Conservation (phyloP, 176 grass and related monocot genomes). For the Cocos nucifera region DNA sequence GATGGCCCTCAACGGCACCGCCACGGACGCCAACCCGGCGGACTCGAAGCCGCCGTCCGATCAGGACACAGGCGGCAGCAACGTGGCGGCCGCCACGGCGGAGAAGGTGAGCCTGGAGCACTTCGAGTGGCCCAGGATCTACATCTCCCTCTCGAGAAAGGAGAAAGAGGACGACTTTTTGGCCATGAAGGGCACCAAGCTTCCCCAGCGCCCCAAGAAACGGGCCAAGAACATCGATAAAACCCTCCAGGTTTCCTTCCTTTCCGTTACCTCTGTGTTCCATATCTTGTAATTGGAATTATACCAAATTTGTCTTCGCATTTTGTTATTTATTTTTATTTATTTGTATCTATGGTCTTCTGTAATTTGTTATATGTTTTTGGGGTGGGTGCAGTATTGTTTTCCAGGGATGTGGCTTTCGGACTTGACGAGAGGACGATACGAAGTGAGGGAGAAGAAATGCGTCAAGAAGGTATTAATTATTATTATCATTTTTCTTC, state of each 20-base stretch:
- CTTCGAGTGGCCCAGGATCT: slow-evolving; percentile 57
- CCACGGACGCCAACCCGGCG: slow-evolving; percentile 30
- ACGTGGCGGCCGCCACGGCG: slow-evolving; percentile 20
- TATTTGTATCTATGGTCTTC: not conserved
- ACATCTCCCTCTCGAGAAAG: slow-evolving; percentile 53
- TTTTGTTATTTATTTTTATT: not conserved
- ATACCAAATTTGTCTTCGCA: no score
- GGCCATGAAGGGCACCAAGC: slow-evolving; percentile 68
- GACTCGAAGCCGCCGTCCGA: slow-evolving; percentile 29
- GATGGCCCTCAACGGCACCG: slow-evolving; percentile 5
- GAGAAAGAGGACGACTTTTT: slow-evolving; percentile 84
- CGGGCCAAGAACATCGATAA: slow-evolving; percentile 56
- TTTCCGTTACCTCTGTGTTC: not conserved
- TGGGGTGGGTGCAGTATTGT: slow-evolving; percentile 24
- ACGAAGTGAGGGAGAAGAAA: slow-evolving; percentile 85
- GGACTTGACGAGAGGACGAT: slow-evolving; percentile 59
- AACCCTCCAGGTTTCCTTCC: slow-evolving; percentile 32
- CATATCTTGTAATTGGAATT: no score
- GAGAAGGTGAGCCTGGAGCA: slow-evolving; percentile 35
- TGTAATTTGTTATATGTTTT: slow-evolving; percentile 2
- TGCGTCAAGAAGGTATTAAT: slow-evolving; percentile 62
- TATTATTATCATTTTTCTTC: not conserved
- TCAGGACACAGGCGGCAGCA: slow-evolving; percentile 15
- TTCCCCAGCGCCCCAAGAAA: slow-evolving; percentile 64
- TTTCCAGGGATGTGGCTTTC: slow-evolving; percentile 68